A percentile compares a stretch with the other conserved stretches of the same genome.
phyloP scores from a whole-genome alignment of 2,329 filamentous ascomycete genomes.

The Xylaria sp. region DNA sequence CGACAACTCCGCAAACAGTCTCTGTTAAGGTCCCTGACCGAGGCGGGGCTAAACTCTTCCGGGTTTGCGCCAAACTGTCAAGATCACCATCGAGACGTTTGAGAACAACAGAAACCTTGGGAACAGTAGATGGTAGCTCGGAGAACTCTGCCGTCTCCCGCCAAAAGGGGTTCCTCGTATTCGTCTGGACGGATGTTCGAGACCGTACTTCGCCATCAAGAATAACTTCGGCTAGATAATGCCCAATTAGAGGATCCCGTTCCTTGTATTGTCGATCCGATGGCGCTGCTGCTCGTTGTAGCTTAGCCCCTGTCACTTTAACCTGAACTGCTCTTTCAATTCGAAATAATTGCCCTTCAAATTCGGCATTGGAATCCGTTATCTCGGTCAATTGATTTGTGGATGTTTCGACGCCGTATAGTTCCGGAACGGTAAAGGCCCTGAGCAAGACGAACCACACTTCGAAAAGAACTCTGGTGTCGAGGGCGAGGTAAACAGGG shows the following conservation, averaged over 20 bases:
- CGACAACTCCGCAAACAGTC: constrained; percentile 64
- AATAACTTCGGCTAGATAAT: constrained; percentile 74
- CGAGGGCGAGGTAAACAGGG: constrained; percentile 84
- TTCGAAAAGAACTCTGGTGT: constrained; percentile 85
- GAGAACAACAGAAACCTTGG: constrained; percentile 64
- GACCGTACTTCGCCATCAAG: constrained; percentile 75
- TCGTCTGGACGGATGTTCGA: constrained; percentile 65
- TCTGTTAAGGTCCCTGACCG: constrained; percentile 45
- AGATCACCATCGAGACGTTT: constrained; percentile 56
- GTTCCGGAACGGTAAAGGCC: constrained; percentile 85
- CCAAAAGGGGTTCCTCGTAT: constrained; percentile 74
- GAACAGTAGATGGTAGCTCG: constrained; percentile 65
- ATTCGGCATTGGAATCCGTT: constrained; percentile 37
- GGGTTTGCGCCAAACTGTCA: constrained; percentile 42
- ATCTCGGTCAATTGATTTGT: constrained; percentile 41
- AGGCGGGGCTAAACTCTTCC: constrained; percentile 38
- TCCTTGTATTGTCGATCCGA: constrained; percentile 31
- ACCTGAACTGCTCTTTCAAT: constrained; percentile 57
- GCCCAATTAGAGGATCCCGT: constrained; percentile 50
- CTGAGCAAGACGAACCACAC: constrained; percentile 93
- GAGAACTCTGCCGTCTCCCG: constrained; percentile 73
- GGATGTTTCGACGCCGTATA: constrained; percentile 62
- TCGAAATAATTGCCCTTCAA: constrained; percentile 50
- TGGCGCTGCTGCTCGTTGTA: constrained; percentile 38
- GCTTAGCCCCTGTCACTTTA: constrained; percentile 57